These are phyloP conservation scores for Phaeoacremonium minimum DNA, from an alignment of 2,329 filamentous ascomycete species.

Conservation along the genomic window DNA sequence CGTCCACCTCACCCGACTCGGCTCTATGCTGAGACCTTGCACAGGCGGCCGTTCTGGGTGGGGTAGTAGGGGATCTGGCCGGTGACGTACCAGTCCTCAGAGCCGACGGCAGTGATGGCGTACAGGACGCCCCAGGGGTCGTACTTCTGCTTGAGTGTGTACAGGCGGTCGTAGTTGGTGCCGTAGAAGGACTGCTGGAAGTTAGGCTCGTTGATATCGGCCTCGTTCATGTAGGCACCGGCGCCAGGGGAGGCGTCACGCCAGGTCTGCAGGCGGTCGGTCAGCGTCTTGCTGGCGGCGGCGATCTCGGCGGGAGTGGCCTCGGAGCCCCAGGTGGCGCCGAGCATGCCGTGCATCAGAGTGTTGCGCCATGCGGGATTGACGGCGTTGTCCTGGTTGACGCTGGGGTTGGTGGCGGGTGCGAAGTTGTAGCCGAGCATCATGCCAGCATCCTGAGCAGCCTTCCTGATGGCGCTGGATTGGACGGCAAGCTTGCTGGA, in stretches of 20 bases:
- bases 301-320: slow-evolving; percentile 15
- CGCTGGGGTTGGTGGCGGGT: not conserved
- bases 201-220: slow-evolving; percentile 6
- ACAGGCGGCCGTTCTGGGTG: slow-evolving; percentile 6
- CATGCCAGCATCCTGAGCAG: slow-evolving; percentile 3
- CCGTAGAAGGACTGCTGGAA: slow-evolving; percentile 14
- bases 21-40: not conserved
- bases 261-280: not conserved
- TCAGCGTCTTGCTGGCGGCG: not conserved
- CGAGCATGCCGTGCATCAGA: slow-evolving; percentile 13
- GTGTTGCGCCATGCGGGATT: slow-evolving; percentile 24
- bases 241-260: not conserved
- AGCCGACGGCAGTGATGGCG: slow-evolving; percentile 4
- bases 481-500: not conserved
- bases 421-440: not conserved
- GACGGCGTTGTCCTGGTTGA: slow-evolving; percentile 12
- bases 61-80: slow-evolving; percentile 6
- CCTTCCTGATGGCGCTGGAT: not conserved
- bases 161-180: slow-evolving; percentile 10
- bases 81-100: slow-evolving; percentile 6
- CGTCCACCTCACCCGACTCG: too few species aligned
- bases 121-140: slow-evolving; percentile 13
- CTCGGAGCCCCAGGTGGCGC: slow-evolving; percentile 18
- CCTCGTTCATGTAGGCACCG: slow-evolving; percentile 7
- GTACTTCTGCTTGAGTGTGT: slow-evolving; percentile 8